Base-by-base conservation (phyloP, 805 yeast species). In the Ascoidea rubescens region DNA sequence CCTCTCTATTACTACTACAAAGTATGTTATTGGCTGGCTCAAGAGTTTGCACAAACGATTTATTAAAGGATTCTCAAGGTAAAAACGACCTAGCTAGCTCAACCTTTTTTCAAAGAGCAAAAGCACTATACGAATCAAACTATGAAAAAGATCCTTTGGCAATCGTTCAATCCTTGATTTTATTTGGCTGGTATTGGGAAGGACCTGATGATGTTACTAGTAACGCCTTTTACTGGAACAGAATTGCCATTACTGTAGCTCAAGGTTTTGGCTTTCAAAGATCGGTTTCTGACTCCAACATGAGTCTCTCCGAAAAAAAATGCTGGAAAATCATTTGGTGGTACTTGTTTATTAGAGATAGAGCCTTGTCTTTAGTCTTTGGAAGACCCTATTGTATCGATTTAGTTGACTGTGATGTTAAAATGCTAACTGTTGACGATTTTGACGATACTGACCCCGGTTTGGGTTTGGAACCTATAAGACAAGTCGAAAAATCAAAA, bases 251-350 rank as follows among this genome's bases (percentile, higher is more conserved):
- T 42, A 75, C 81, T 8, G 69, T 81, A 50, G 90, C 90, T 2
- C 89, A 84, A 61, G 84, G 86, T 10, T 74, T 79, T 60, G 95
- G 95, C 1, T 69, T 87, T 57, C 93, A 87, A 63, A 71, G 87
- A 56, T 77, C 72, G 55, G 72, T 77, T 46, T 62, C 61, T 47
- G 59, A 59, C 43, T 66, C 69, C 21, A 64, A 61, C 31, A 65
- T 75, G 49, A 64, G 74, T 32, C 63, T 62, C 16, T 62, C 71
- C 21, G 72, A 76, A 49, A 59, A 66, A 31, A 76, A 76, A 54
- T 62, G 80, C 45, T 79, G 83, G 74, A 74, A 82, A 57, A 69
- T 89, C 47, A 71, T 84, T 12, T 86, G 89, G 87, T 86, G 95
- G 95, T 71, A 79, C 55, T 66, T 87, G 21, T 82, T 81, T 62